A percentile compares a stretch with the other conserved stretches of the same genome.
phyloP scores from a whole-genome alignment of 2,329 filamentous ascomycete species.

The Trichoderma sp. region DNA sequence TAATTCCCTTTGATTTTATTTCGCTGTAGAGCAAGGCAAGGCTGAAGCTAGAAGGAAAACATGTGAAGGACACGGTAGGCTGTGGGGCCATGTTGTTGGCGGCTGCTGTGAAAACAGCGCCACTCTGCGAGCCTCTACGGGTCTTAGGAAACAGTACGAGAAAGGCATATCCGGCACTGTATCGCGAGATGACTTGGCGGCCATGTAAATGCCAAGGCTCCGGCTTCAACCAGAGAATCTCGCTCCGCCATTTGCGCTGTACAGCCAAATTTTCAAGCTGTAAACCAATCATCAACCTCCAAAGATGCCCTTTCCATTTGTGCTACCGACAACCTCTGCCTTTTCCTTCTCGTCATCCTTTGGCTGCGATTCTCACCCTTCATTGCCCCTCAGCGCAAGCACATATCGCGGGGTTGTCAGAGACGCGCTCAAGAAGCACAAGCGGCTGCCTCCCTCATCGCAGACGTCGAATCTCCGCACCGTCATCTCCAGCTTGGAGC shows the following conservation, averaged over 20 bases:
- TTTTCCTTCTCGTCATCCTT: constrained; percentile 80
- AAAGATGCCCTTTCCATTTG: constrained; percentile 85
- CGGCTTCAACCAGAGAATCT: background rate
- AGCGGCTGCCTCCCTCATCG: constrained; percentile 72
- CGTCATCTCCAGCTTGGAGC: constrained; percentile 68
- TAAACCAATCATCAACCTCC: background rate
- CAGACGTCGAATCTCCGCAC: constrained; percentile 70
- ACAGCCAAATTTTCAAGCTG: background rate
- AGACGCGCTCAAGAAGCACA: constrained; percentile 84
- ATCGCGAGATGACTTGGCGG: constrained; percentile 27
- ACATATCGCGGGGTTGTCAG: constrained; percentile 82
- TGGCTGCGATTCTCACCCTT: constrained; percentile 81
- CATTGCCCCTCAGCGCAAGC: constrained; percentile 78
- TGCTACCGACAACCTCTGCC: constrained; percentile 84
- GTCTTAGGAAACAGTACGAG: background rate
- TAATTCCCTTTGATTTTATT: too few species aligned
- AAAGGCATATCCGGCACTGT: constrained; percentile 28
- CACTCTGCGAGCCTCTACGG: too few species aligned
- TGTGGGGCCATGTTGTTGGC: too few species aligned
- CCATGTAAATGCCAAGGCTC: constrained; percentile 21
- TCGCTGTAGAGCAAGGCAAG: too few species aligned
- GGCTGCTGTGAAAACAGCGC: too few species aligned
- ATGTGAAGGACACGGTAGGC: too few species aligned
- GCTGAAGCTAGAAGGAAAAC: too few species aligned
- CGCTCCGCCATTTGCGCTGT: background rate